phyloP scores from a whole-genome alignment of 2,329 filamentous ascomycete species.

The Microcyclosporella mali region DNA sequence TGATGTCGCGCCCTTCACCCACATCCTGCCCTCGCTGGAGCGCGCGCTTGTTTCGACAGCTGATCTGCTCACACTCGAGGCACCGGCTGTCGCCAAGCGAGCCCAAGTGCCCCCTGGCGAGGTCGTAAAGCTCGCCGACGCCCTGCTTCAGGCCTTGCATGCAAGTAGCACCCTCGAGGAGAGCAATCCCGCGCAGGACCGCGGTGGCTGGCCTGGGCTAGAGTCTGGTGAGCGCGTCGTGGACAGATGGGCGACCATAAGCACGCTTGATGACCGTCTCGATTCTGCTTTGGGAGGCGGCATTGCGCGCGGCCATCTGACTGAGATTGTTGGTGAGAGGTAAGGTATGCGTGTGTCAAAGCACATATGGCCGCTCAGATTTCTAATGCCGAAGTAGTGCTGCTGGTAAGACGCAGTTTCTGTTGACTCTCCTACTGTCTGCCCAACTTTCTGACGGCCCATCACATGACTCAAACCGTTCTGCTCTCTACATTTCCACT shows the following conservation, averaged over 20 bases:
- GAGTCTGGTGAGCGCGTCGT: constrained; percentile 35
- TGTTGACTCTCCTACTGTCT: constrained; percentile 76
- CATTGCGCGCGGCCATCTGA: constrained; percentile 71
- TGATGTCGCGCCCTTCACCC: constrained; percentile 61
- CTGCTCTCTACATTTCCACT: constrained; percentile 90
- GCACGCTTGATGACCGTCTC: constrained; percentile 68
- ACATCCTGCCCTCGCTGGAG: constrained; percentile 75
- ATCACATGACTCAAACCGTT: constrained; percentile 35
- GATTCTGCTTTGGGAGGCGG: constrained; percentile 71
- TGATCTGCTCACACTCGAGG: constrained; percentile 80
- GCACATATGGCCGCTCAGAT: constrained; percentile 3
- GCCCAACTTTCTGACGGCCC: constrained; percentile 63
- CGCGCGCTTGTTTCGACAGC: constrained; percentile 68
- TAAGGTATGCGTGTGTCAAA: constrained; percentile 26
- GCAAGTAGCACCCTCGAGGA: background rate
- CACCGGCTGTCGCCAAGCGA: constrained; percentile 75
- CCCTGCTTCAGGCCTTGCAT: constrained; percentile 63
- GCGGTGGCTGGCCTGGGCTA: constrained; percentile 1
- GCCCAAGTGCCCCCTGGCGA: constrained; percentile 76
- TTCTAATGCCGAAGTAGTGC: constrained; percentile 48
- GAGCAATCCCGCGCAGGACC: background rate
- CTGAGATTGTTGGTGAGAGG: constrained; percentile 90
- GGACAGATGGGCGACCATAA: constrained; percentile 57
- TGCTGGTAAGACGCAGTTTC: constrained; percentile 89
- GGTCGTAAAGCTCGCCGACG: constrained; percentile 64